Conservation (phyloP, 2,329 filamentous ascomycete genomes). For the Conoideocrella luteorostrata region DNA sequence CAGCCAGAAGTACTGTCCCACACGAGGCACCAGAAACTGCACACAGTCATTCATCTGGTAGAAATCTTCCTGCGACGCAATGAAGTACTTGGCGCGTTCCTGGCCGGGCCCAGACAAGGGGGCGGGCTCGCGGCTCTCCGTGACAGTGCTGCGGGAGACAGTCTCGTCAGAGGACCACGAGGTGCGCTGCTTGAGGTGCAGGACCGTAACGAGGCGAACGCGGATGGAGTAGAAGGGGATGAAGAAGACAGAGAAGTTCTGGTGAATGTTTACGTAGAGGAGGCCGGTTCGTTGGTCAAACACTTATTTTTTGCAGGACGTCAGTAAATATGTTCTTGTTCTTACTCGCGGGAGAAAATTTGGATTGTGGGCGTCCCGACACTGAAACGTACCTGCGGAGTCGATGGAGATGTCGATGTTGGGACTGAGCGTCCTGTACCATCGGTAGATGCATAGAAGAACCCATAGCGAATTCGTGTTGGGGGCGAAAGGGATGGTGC, state of each 20-base stretch:
- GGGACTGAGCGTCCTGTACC: slow-evolving; percentile 81
- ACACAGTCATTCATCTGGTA: slow-evolving; percentile 74
- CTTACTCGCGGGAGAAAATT: too few species aligned
- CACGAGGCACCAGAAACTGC: slow-evolving; percentile 60
- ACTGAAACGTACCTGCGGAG: slow-evolving; percentile 41
- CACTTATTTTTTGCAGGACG: too few species aligned
- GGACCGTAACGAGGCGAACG: slow-evolving; percentile 61
- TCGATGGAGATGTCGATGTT: slow-evolving; percentile 62
- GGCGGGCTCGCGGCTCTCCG: slow-evolving; percentile 11
- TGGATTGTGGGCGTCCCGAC: too few species aligned
- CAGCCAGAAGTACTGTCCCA: slow-evolving; percentile 48
- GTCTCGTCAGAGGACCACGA: slow-evolving; percentile 16
- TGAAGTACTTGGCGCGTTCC: slow-evolving; percentile 52
- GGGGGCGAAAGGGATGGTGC: slow-evolving; percentile 33
- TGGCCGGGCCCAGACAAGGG: slow-evolving; percentile 13
- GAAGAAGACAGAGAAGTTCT: slow-evolving; percentile 72
- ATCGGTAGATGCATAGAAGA: slow-evolving; percentile 65
- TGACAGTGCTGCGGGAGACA: slow-evolving; percentile 3
- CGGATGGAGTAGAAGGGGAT: slow-evolving; percentile 67
- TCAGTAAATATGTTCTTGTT: too few species aligned
- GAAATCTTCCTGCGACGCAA: slow-evolving; percentile 70
- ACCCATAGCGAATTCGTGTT: slow-evolving; percentile 57
- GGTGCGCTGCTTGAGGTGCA: slow-evolving; percentile 49
- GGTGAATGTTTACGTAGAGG: slow-evolving; percentile 69
- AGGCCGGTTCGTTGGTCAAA: slow-evolving; percentile 59